These are phyloP conservation scores for Pseudogymnoascus sp. DNA, from an alignment of 2,329 filamentous ascomycete species.

Conservation along the genomic window DNA sequence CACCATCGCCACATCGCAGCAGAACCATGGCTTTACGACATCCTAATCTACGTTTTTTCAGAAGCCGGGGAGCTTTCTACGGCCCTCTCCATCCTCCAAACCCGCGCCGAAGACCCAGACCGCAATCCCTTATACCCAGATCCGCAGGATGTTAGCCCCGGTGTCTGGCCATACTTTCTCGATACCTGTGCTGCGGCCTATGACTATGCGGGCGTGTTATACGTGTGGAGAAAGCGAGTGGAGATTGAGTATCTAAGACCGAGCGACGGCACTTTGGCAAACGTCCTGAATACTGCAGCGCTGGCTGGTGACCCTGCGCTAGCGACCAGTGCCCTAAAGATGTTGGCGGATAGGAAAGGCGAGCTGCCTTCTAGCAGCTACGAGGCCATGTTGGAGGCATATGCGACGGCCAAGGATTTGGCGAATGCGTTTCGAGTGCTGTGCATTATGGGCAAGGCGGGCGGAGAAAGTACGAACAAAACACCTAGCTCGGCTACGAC, in stretches of 20 bases:
- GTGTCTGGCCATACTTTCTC: slow-evolving; percentile 64
- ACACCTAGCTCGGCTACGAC: slow-evolving; percentile 50
- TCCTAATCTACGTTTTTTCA: slow-evolving; percentile 66
- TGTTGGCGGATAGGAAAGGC: slow-evolving; percentile 50
- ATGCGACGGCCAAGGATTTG: slow-evolving; percentile 52
- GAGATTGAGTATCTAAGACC: slow-evolving; percentile 50
- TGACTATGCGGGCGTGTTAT: slow-evolving; percentile 54
- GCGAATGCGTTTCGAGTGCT: slow-evolving; percentile 59
- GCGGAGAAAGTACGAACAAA: slow-evolving; percentile 31
- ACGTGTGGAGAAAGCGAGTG: slow-evolving; percentile 64
- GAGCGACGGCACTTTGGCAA: slow-evolving; percentile 54
- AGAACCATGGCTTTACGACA: slow-evolving; percentile 67
- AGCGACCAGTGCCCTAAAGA: slow-evolving; percentile 61
- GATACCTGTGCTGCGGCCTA: slow-evolving; percentile 54
- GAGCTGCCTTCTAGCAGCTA: slow-evolving; percentile 62
- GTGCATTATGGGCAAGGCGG: slow-evolving; percentile 62
- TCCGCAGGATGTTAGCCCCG: slow-evolving; percentile 36
- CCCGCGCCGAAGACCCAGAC: slow-evolving; percentile 39
- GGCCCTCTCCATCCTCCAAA: slow-evolving; percentile 58
- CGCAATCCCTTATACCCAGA: slow-evolving; percentile 30
- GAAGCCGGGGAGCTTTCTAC: slow-evolving; percentile 69
- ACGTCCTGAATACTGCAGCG: slow-evolving; percentile 64
- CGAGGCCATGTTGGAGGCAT: slow-evolving; percentile 67
- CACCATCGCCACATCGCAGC: slow-evolving; percentile 44
- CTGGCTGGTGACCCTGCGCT: slow-evolving; percentile 58